Conservation (phyloP, 768 basidiomycete genomes). For the Suillus cothurnatus region DNA sequence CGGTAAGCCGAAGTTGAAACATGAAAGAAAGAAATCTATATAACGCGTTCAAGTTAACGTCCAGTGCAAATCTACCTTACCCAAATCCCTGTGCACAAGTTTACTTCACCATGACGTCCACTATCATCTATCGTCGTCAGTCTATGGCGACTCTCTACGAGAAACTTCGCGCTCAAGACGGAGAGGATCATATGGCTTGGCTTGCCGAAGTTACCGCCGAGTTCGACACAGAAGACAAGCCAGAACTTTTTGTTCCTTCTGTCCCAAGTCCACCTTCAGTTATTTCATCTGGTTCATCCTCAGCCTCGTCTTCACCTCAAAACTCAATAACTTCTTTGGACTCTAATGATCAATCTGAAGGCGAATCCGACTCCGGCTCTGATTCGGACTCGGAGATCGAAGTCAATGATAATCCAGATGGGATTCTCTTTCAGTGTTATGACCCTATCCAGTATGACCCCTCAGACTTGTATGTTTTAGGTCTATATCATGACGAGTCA, state of each 20-base stretch:
- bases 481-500: not conserved
- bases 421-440: slow-evolving; percentile 4
- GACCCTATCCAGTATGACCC: slow-evolving; percentile 15
- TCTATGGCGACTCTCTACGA: slow-evolving; percentile 39
- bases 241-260: slow-evolving; percentile 24
- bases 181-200: slow-evolving; percentile 38
- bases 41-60: slow-evolving; percentile 17
- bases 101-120: slow-evolving; percentile 26
- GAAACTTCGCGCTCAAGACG: slow-evolving; percentile 36
- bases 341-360: slow-evolving; percentile 18
- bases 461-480: slow-evolving; percentile 27
- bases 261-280: slow-evolving; percentile 24
- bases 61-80: slow-evolving; percentile 4
- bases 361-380: slow-evolving; percentile 24
- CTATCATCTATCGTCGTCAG: slow-evolving; percentile 36
- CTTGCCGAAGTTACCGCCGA: slow-evolving; percentile 27
- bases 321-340: slow-evolving; percentile 2
- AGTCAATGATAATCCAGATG: slow-evolving; percentile 7
- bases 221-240: slow-evolving; percentile 36
- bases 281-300: slow-evolving; percentile 32
- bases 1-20: slow-evolving; percentile 41
- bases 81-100: not conserved
- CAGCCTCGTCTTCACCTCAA: slow-evolving; percentile 25
- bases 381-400: slow-evolving; percentile 38
- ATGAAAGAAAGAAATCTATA: slow-evolving; percentile 42